Evolutionary conservation across 441 rosid genomes (phyloP), one percentile per base, ranked within the genome.

Genomic region (Brassica hybrid): DNA sequence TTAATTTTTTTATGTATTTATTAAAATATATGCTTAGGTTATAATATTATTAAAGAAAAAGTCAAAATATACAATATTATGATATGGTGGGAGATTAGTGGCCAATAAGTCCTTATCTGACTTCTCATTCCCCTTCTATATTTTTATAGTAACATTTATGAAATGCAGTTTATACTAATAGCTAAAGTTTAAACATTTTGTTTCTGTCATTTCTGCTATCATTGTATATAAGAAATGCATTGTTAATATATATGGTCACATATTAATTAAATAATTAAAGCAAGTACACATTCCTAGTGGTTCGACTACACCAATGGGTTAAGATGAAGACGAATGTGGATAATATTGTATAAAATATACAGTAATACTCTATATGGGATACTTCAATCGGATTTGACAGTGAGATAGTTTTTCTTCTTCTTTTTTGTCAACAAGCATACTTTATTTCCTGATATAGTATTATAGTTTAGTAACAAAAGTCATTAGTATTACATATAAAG

Each of bases 41-140:
- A 3, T 61, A 61, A 27, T 27, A 7, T 61, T 6, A 61, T 13
- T 61, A 63, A 32, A 14, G 21, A 63, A 62, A 64, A 64, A 43
- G 72, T 76, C 79, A 68, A 76, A 41, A 76, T 48, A 61, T 69
- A 76, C 34, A 18, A 4, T 48, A 60, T 30, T 48, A 59, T 19
- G 27, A 69, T 52, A 48, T 69, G 79, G 64, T 69, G 69, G 69
- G 64, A 69, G 57, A 76, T 76, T 69, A 76, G 74, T 76, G 74
- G 69, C 79, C 79, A 61, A 21, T 68, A 68, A 75, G 68, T 68
- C 25, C 43, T 61, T 60, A 69, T 76, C 69, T 7, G 67, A 58
- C 66, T 75, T 62, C 4, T 73, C 14, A 9, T 32, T 60, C 19
- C 14, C n/a, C 23, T 67, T 48, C 4, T 5, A 30, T 13, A 8